Base-by-base conservation (phyloP, 73 alveolate species). In the Paramecium biaurelia region DNA sequence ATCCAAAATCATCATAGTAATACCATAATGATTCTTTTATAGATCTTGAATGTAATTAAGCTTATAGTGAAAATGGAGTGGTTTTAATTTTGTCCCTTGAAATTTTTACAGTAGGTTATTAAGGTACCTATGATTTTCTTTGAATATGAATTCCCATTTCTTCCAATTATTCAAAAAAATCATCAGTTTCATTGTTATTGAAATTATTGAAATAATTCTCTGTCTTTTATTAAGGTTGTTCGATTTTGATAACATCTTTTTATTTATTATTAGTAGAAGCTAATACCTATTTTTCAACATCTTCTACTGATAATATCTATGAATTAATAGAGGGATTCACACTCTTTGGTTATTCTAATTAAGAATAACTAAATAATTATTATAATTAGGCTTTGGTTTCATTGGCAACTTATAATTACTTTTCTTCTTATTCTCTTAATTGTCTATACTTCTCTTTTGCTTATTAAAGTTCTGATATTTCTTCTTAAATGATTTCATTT, bases 381-480 rank as follows among this genome's bases (percentile, higher is more conserved):
- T 63, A 63, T 63, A 63, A 24, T 63, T 63, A 26, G 26, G 84
- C 84, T 63, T 63, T 63, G 12, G 84, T 63, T 32, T 63, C 84
- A 12, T 63, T 30, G 12, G 84, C 84, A 30, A 63, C 45, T 63
- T 63, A 63, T 7, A 32, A 26, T 63, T 63, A 5, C 11, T 63
- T 63, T 63, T 26, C 41, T 11, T 63, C 84, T 26, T 63, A 24
- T 14, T 63, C 84, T 63, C 84, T 63, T n/a, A 63, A 30, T 63
- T 63, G 26, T 63, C 84, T 24, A 32, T 63, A 63, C 11, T 63
- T 63, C 11, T 63, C 84, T 32, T 63, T 63, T 1, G 41, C 84
- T 12, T 26, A 30, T 63, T 63, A 12, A 63, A 63, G 41, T 30
- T 26, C 45, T 30, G 84, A 63, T 21, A 63, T 23, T 63, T 63